Conservation (phyloP, 75 land plant genomes). For the Selaginella tamariscina region DNA sequence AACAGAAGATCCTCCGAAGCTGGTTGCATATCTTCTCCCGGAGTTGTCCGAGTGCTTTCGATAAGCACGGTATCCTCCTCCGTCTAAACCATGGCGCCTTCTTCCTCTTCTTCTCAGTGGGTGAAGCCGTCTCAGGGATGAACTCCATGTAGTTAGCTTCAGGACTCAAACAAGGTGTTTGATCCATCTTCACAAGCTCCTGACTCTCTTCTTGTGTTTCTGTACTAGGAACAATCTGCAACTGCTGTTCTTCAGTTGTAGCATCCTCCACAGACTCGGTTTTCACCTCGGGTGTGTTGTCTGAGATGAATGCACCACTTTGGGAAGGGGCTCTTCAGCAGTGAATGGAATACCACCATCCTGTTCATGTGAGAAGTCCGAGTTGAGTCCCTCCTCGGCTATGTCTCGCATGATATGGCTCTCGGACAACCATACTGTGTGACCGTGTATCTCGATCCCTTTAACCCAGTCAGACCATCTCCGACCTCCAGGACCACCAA, state of each 20-base stretch:
- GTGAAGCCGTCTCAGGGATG: neutral
- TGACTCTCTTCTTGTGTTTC: too few species aligned
- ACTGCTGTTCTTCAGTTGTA: neutral
- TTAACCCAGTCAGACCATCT: constrained; percentile 11
- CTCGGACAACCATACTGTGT: neutral
- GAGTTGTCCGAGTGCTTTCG: neutral
- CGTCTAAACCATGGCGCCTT: neutral
- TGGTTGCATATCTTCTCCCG: neutral
- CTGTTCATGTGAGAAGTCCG: constrained; percentile 3
- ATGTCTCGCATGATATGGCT: constrained; percentile 3
- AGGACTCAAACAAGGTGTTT: neutral
- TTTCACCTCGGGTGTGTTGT: neutral
- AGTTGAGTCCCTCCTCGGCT: neutral
- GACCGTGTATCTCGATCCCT: constrained; percentile 1
- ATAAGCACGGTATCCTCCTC: neutral
- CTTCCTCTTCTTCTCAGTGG: neutral
- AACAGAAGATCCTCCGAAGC: neutral
- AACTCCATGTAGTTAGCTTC: neutral
- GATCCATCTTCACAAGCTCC: neutral
- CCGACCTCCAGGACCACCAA: neutral
- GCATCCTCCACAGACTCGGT: neutral
- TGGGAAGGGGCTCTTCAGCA: neutral
- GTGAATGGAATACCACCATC: neutral
- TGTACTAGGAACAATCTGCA: too few species aligned
- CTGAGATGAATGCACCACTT: neutral